These are phyloP conservation scores for Lomentospora prolificans DNA, from an alignment of 2,329 filamentous ascomycete genomes.

Conservation along the genomic window DNA sequence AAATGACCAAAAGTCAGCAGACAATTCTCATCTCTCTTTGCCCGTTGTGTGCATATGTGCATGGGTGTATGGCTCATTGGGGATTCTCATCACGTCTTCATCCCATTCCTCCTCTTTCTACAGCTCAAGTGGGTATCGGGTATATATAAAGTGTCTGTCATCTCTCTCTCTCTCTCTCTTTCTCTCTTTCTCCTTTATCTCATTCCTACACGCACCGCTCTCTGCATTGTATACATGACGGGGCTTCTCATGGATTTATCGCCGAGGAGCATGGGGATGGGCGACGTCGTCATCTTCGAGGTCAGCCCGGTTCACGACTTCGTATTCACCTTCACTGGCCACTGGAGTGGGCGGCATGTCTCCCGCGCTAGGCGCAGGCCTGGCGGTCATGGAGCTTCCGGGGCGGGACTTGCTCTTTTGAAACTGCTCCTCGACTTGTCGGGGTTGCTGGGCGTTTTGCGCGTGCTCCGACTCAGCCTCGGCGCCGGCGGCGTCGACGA, in stretches of 20 bases:
- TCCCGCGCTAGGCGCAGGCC: slow-evolving; percentile 41
- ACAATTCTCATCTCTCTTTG: slow-evolving; percentile 5
- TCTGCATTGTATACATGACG: background rate
- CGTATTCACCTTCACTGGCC: slow-evolving; percentile 49
- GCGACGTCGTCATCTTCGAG: slow-evolving; percentile 12
- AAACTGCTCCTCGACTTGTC: slow-evolving; percentile 14
- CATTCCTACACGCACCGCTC: background rate
- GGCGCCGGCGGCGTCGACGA: slow-evolving; percentile 5
- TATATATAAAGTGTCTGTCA: background rate
- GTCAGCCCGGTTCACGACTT: slow-evolving; percentile 15
- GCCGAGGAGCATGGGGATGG: slow-evolving; percentile 8
- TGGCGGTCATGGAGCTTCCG: slow-evolving; percentile 41
- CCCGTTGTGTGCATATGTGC: background rate
- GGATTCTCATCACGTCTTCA: background rate
- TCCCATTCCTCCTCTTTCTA: background rate
- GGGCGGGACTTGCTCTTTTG: slow-evolving; percentile 30
- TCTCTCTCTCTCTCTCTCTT: background rate
- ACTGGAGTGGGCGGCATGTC: slow-evolving; percentile 52
- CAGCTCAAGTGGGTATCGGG: background rate
- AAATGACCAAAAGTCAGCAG: slow-evolving; percentile 13
- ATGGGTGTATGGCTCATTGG: background rate
- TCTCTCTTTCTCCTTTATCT: background rate
- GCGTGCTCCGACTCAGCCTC: slow-evolving; percentile 10
- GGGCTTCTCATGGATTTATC: background rate
- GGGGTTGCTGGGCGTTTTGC: slow-evolving; percentile 14